Percentiles rank a stretch among this genome's conserved stretches.
Conservation (phyloP, 1,284 basidiomycete genomes). For the Cryptococcus jaspeensis region DNA sequence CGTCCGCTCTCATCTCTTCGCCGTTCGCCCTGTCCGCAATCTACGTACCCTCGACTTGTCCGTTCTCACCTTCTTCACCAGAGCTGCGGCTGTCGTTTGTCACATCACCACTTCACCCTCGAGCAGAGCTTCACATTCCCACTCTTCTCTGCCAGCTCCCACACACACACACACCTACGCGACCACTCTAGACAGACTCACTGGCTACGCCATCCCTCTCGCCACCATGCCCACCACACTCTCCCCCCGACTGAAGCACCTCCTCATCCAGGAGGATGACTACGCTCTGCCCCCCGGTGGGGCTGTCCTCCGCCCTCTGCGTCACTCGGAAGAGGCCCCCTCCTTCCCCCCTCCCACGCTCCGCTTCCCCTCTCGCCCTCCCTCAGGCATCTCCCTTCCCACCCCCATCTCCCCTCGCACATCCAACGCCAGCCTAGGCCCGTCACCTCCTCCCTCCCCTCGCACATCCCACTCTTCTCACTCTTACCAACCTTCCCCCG, state of each 20-base stretch:
- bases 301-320: slow-evolving; percentile 1
- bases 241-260: slow-evolving; percentile 22
- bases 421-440: slow-evolving; percentile 1
- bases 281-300: background rate
- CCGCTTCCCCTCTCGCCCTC: background rate
- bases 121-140: too few relatives aligned
- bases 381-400: background rate
- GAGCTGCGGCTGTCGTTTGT: too few relatives aligned
- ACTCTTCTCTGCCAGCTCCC: too few relatives aligned
- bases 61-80: too few relatives aligned
- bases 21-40: too few relatives aligned
- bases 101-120: too few relatives aligned
- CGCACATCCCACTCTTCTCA: background rate
- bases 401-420: slow-evolving; percentile 8
- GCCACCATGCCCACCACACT: slow-evolving; percentile 15
- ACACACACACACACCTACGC: too few relatives aligned
- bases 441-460: slow-evolving; percentile 5
- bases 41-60: too few relatives aligned
- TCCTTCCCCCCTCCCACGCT: background rate
- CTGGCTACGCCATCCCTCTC: background rate
- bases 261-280: slow-evolving; percentile 27
- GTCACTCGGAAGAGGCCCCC: background rate
- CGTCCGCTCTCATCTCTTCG: too few relatives aligned
- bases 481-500: background rate
- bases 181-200: too few relatives aligned